A percentile compares a stretch with the other conserved stretches of the same genome.
Conservation (phyloP, 306 rosid species). For the Pyrus pyrifolia region DNA sequence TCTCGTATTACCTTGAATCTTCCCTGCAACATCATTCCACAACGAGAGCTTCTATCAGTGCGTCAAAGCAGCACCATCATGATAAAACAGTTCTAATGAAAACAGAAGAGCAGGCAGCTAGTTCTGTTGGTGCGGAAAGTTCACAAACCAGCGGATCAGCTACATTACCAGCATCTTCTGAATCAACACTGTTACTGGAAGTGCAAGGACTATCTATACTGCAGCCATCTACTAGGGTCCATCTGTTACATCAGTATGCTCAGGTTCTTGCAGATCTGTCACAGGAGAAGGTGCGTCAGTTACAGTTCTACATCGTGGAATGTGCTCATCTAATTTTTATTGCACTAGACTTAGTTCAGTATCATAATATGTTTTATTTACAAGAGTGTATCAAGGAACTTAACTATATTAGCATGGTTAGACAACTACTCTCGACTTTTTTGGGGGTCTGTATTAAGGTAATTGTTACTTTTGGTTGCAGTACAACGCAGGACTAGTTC, state of each 20-base stretch:
- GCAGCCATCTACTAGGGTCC: constrained; percentile 58
- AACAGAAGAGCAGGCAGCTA: constrained; percentile 25
- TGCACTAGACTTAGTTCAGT: neutral
- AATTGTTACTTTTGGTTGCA: constrained; percentile 36
- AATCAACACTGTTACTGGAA: constrained; percentile 36
- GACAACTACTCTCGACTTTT: neutral
- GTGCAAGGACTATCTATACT: constrained; percentile 48
- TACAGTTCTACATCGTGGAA: neutral
- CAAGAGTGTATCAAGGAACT: neutral
- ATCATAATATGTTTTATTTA: neutral
- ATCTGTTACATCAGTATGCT: constrained; percentile 52
- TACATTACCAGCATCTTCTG: constrained; percentile 23
- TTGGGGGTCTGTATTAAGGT: neutral
- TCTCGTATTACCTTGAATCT: constrained; percentile 55
- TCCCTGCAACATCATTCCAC: constrained; percentile 39
- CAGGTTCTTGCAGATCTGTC: constrained; percentile 64
- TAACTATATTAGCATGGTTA: neutral
- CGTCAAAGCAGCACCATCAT: constrained; percentile 30
- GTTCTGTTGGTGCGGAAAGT: constrained; percentile 26
- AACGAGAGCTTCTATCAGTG: constrained; percentile 26
- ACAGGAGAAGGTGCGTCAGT: constrained; percentile 48
- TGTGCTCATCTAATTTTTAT: neutral
- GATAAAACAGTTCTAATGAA: constrained; percentile 26
- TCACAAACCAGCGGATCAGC: constrained; percentile 22
- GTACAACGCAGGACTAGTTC: constrained; percentile 45